Percentiles rank a stretch among this genome's conserved stretches.
Evolutionary conservation across 1,284 basidiomycete species (phyloP).

Genomic region (Malassezia cuniculi): DNA sequence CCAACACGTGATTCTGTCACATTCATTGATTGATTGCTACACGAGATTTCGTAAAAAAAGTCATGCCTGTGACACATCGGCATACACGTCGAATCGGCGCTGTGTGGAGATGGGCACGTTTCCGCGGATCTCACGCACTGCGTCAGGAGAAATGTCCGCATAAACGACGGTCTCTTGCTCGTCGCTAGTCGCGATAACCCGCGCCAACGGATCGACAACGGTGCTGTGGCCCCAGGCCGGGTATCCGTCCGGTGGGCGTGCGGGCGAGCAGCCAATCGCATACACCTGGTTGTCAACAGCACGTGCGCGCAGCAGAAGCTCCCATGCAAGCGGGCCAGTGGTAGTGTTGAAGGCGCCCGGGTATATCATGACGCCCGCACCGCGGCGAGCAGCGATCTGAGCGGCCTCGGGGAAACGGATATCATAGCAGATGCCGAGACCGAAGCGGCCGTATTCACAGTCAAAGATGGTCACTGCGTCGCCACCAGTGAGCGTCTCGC

Average conservation of each 20-base stretch:
- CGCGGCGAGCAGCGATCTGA: conserved; percentile 73
- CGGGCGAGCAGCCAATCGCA: conserved; percentile 88
- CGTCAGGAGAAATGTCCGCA: conserved; percentile 27
- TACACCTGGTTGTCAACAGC: conserved; percentile 94
- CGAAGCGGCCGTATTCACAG: conserved; percentile 77
- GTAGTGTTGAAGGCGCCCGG: conserved; percentile 51
- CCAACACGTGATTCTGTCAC: too few relatives aligned
- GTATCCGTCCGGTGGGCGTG: conserved; percentile 57
- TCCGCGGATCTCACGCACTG: conserved; percentile 22
- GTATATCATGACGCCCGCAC: conserved; percentile 79
- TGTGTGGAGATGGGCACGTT: conserved; percentile 35
- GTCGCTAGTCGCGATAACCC: conserved; percentile 62
- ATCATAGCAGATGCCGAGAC: conserved; percentile 69
- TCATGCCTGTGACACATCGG: conserved; percentile 24
- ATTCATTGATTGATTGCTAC: too few relatives aligned
- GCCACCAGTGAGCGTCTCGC: conserved; percentile 77
- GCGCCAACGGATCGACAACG: conserved; percentile 52
- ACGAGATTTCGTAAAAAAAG: too few relatives aligned
- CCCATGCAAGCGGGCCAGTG: conserved; percentile 93
- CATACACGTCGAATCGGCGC: conserved; percentile 34
- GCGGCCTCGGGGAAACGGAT: conserved; percentile 85
- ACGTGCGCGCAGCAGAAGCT: conserved; percentile 71
- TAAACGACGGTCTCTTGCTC: conserved; percentile 65
- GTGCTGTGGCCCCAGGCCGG: conserved; percentile 41
- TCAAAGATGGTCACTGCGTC: conserved; percentile 68